Conservation (phyloP, 768 basidiomycete species). For the Sporobolomyces pararoseus region DNA sequence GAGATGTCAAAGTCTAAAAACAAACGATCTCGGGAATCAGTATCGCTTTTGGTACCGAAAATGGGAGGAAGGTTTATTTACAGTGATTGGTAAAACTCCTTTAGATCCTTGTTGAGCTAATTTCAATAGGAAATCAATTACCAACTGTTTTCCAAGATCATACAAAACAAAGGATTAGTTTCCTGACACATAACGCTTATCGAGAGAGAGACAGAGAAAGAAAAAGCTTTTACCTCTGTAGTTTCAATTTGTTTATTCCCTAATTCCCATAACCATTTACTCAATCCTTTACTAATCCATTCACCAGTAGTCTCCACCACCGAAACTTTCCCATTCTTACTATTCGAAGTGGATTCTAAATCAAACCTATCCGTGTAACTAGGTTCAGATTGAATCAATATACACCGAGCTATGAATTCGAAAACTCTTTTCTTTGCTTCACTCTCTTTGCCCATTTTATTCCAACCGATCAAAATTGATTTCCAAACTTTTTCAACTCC, state of each 20-base stretch:
- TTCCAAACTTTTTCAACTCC: conserved; percentile 52
- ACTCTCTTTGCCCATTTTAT: conserved; percentile 59
- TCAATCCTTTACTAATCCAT: too few species aligned
- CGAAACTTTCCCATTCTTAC: too few species aligned
- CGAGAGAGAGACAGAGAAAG: too few species aligned
- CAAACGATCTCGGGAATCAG: too few species aligned
- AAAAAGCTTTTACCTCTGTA: conserved; percentile 68
- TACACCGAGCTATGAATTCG: conserved; percentile 61
- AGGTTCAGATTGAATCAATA: conserved; percentile 24
- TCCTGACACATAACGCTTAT: too few species aligned
- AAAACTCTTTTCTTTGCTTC: conserved; percentile 64
- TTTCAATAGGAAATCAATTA: conserved; percentile 61
- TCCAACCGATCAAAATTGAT: conserved; percentile 66
- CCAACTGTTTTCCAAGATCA: too few species aligned
- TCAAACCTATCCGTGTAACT: conserved; percentile 19
- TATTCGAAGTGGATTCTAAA: too few species aligned
- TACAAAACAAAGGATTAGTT: too few species aligned
- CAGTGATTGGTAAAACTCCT: conserved; percentile 17
- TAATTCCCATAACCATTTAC: conserved; percentile 80
- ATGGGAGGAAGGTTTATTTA: too few species aligned
- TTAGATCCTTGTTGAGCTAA: conserved; percentile 44
- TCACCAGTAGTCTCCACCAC: too few species aligned
- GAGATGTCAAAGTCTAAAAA: conserved; percentile 54
- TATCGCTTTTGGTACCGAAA: too few species aligned
- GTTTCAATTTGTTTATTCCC: conserved; percentile 58